A percentile compares a stretch with the other conserved stretches of the same genome.
Conservation (phyloP, 148 eudicot species). For the Cornus suecica region DNA sequence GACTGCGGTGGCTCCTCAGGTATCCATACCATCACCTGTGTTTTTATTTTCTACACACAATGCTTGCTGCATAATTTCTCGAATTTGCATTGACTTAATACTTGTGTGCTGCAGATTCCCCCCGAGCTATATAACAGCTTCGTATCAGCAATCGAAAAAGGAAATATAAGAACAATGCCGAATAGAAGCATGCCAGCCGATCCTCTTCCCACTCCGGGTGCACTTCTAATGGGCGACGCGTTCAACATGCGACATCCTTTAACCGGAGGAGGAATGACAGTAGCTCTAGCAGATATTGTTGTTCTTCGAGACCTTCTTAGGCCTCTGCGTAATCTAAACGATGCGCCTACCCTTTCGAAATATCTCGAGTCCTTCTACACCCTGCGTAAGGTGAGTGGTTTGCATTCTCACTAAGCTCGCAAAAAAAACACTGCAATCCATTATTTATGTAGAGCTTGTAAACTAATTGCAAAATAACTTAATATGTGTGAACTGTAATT, state of each 20-base stretch:
- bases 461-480: too few relatives aligned
- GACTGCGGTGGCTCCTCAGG: conserved; percentile 8
- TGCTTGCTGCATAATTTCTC: neutral
- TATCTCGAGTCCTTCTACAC: conserved; percentile 17
- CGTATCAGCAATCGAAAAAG: conserved; percentile 6
- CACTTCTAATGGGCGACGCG: conserved; percentile 9
- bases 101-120: conserved; percentile 7
- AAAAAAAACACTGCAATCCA: too few relatives aligned
- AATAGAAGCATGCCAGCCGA: conserved; percentile 17
- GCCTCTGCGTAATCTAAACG: neutral
- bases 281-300: conserved; percentile 12
- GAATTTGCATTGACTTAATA: neutral
- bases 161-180: conserved; percentile 16
- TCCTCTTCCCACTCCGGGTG: conserved; percentile 15
- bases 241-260: conserved; percentile 15
- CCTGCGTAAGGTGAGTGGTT: conserved; percentile 7
- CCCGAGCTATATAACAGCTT: conserved; percentile 1
- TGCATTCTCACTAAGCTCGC: too few relatives aligned
- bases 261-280: conserved; percentile 19
- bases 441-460: too few relatives aligned
- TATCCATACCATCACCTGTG: neutral
- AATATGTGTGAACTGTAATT: too few relatives aligned
- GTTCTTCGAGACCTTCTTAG: conserved; percentile 12
- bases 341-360: conserved; percentile 4
- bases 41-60: neutral